Conservation (phyloP, 148 eudicot genomes). For the Rhododendron molle region DNA sequence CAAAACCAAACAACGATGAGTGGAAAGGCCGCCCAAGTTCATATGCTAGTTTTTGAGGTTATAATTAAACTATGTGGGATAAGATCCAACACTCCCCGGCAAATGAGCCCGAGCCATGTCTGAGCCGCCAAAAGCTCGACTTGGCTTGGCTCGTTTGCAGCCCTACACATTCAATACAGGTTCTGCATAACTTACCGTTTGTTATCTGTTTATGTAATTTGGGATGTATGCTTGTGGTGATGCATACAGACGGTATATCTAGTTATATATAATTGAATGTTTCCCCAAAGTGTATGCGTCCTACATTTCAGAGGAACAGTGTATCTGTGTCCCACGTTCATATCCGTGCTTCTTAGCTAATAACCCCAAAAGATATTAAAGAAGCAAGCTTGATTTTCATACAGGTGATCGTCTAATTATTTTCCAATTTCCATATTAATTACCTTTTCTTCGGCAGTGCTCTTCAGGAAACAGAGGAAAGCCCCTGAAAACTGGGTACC, state of each 20-base stretch:
- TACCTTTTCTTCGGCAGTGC: constrained; percentile 86
- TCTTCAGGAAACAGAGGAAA: constrained; percentile 85
- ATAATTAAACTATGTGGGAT: background rate
- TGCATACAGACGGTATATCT: background rate
- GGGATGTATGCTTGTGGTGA: background rate
- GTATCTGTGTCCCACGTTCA: background rate
- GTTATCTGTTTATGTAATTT: background rate
- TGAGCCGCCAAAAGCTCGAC: background rate
- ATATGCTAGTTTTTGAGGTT: background rate
- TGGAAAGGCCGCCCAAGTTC: background rate
- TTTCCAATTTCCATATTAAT: background rate
- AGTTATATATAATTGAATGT: background rate
- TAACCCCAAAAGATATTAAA: background rate
- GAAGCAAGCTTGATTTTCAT: background rate
- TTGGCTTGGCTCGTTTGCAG: background rate
- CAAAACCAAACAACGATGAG: background rate
- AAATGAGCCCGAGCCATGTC: background rate
- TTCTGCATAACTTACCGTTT: background rate
- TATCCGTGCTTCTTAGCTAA: background rate
- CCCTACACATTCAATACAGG: background rate
- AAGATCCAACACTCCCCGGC: background rate
- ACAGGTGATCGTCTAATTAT: constrained; percentile 1
- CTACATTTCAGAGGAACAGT: background rate
- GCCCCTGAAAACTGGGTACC: constrained; percentile 87
- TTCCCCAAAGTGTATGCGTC: background rate